Percentiles rank a stretch among this genome's conserved stretches.
These are phyloP conservation scores for Entomortierella beljakovae DNA, from an alignment of 192 early-diverging fungal species.

Conservation along the genomic window DNA sequence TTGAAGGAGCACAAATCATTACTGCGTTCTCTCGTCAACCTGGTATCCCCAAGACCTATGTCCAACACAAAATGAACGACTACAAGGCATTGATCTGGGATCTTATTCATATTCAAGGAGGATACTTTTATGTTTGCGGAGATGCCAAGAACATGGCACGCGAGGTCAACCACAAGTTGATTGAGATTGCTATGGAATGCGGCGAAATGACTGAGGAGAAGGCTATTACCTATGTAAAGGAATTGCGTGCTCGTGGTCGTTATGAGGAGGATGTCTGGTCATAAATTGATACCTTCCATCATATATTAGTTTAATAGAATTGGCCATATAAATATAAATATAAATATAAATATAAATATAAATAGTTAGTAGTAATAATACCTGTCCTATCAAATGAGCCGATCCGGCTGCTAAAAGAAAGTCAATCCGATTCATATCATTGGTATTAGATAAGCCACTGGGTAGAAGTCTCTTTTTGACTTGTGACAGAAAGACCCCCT, in stretches of 20 bases:
- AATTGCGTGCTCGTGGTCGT: constrained; percentile 80
- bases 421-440: background rate
- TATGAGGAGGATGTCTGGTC: constrained; percentile 98
- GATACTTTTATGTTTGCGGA: constrained; percentile 92
- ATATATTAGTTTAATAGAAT: background rate
- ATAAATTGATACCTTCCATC: constrained; percentile 38
- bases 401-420: background rate
- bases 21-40: constrained; percentile 93
- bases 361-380: background rate
- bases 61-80: constrained; percentile 90
- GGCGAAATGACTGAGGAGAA: constrained; percentile 75
- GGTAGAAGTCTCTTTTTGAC: too few species aligned
- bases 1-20: constrained; percentile 74
- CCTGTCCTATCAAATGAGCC: background rate
- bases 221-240: constrained; percentile 85
- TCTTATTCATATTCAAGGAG: constrained; percentile 78
- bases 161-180: constrained; percentile 81
- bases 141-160: constrained; percentile 98
- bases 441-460: background rate
- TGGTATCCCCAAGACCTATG: constrained; percentile 87
- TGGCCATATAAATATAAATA: background rate
- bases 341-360: background rate
- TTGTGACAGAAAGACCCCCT: too few species aligned
- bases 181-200: constrained; percentile 72
- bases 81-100: constrained; percentile 84